Evolutionary conservation across 2,329 filamentous ascomycete genomes (phyloP), one percentile per base, ranked within the genome.

Genomic region (Ploettnerulaceae sp.): DNA sequence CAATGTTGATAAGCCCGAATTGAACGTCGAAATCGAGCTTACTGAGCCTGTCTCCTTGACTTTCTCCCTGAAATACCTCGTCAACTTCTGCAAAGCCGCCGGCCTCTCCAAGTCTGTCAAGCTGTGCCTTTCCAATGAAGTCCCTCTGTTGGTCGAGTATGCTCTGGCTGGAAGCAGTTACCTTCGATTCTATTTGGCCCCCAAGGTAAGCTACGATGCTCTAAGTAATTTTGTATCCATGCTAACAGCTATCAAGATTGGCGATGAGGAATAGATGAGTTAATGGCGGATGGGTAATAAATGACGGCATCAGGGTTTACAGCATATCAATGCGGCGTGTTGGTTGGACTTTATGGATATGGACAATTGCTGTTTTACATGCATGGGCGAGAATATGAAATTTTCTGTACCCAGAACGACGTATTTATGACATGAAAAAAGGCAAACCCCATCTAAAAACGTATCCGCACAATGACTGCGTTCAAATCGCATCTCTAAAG

Each of bases 61-160:
- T 39, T 98, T 98, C 75, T 97, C 93, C 25, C 85, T 98, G 63
- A 98, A 98, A 75, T 98, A 98, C 73, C 84, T 98, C 3, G 88
- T 95, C 77, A 97, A 97, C 79, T 98, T 98, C 75, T 97, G 93
- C 86, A 98, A 98, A 75, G 94, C 94, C 25, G 86, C 89, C 54
- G 83, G 81, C 43, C 75, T 98, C 52, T 91, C 90, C 29, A 73
- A 69, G 58, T 76, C 79, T 57, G 94, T 98, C 69, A 93, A 86
- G 72, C 83, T 98, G 60, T 95, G 86, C 71, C 78, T 98, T 59
- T 97, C 91, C 43, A 90, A 89, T 69, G 93, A 98, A 71, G 91
- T 98, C 41, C 93, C 93, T 21, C 81, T 98, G 57, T 75, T 97
- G 60, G 93, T 98, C 34, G 93, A 98, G 74, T 98, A 97, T 70